Base-by-base conservation (phyloP, 73 alveolate genomes). In the Blepharisma stoltei region DNA sequence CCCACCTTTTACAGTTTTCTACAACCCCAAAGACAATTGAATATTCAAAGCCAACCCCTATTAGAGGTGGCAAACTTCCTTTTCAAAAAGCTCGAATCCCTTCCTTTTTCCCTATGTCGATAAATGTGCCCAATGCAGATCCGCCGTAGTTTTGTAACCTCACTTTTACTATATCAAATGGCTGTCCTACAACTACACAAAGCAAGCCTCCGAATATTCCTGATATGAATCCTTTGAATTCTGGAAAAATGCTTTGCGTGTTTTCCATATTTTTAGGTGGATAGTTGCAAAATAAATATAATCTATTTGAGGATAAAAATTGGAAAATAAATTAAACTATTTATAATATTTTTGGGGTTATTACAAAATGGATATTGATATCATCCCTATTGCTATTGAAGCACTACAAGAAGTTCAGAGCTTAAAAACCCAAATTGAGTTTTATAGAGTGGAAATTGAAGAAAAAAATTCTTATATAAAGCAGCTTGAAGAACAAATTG, bases 111-210 rank as follows among this genome's bases (percentile, higher is more conserved):
- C 78, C 41, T 41, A 78, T 70, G n/a, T 66, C 25, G 49, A 7
- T 25, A 27, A 78, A 25, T 47, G 81, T 67, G 54, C 80, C 43
- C 7, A 81, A 48, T 37, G 37, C 60, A 5, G 14, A n/a, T 0
- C 73, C 76, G 6, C 78, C 46, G 45, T 68, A 32, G 11, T 49
- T 76, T 45, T 82, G 77, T 70, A 82, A 38, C 54, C 90, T 43
- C 14, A 82, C 90, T 44, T 82, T 82, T 25, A 82, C 54, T 14
- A 71, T 78, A 47, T 82, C 90, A 65, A 82, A 82, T 14, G 90
- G 90, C 68, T 78, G 71, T 55, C 84, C 82, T 32, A 78, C 75
- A 9, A 77, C 41, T 9, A 80, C 86, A 44, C 81, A 70, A 6
- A 60, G 14, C 25, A 69, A 55, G 43, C 90, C 90, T 55, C 46